These are phyloP conservation scores for Leccinum subgranulosum DNA, from an alignment of 768 basidiomycete species.

Conservation along the genomic window DNA sequence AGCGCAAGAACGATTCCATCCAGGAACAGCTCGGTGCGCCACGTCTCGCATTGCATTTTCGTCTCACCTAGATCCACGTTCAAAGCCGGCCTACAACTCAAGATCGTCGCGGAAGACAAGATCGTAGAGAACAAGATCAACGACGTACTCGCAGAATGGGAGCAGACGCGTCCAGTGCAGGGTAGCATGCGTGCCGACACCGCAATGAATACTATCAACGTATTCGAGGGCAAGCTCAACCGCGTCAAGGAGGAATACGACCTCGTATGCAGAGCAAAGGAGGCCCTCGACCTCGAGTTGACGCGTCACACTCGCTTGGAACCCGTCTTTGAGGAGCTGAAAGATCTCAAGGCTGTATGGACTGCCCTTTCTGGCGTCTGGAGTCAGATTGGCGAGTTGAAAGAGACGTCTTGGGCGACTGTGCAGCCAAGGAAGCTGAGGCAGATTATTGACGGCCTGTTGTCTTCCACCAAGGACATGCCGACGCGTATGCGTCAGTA, in stretches of 20 bases:
- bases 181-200: slow-evolving; percentile 95
- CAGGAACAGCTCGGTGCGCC: slow-evolving; percentile 91
- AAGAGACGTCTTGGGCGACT: slow-evolving; percentile 87
- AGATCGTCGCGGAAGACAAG: slow-evolving; percentile 99
- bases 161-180: slow-evolving; percentile 92
- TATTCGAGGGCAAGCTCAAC: slow-evolving; percentile 88
- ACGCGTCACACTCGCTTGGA: slow-evolving; percentile 87
- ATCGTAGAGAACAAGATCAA: slow-evolving; percentile 95
- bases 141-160: slow-evolving; percentile 91
- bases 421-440: slow-evolving; percentile 94
- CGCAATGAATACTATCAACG: slow-evolving; percentile 93
- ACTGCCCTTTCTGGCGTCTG: slow-evolving; percentile 97
- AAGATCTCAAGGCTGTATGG: slow-evolving; percentile 98
- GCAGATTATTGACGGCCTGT: slow-evolving; percentile 87
- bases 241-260: slow-evolving; percentile 94
- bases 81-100: slow-evolving; percentile 92
- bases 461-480: slow-evolving; percentile 97
- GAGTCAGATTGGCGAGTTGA: slow-evolving; percentile 86
- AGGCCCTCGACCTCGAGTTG: slow-evolving; percentile 92
- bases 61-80: slow-evolving; percentile 4
- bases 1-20: slow-evolving; percentile 96
- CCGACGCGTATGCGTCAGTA: slow-evolving; percentile 99
- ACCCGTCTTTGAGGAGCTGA: slow-evolving; percentile 92
- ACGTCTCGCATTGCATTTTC: slow-evolving; percentile 4
- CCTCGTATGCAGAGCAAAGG: slow-evolving; percentile 93